Conservation (phyloP, 2,329 filamentous ascomycete genomes). For the Aurifilum marmelostoma region DNA sequence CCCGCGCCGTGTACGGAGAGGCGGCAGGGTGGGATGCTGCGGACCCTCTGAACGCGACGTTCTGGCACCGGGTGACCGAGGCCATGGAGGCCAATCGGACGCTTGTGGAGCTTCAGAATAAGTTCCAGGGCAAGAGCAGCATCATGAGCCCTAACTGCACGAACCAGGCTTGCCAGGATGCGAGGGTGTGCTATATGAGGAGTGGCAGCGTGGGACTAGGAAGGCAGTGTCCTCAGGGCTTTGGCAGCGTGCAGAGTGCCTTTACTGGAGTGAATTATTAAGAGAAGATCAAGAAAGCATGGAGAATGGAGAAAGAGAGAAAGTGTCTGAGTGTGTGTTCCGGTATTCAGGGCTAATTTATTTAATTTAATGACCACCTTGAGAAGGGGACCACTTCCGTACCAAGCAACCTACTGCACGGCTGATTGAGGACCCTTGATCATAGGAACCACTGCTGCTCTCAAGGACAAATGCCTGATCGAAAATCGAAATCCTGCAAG, state of each 20-base stretch:
- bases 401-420: not conserved
- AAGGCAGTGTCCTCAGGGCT: slow-evolving; percentile 55
- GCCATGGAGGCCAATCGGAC: slow-evolving; percentile 55
- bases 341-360: too few relatives aligned
- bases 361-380: not conserved
- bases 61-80: slow-evolving; percentile 62
- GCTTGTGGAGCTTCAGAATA: slow-evolving; percentile 55
- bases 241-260: slow-evolving; percentile 43
- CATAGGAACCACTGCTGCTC: not conserved
- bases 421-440: not conserved
- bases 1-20: slow-evolving; percentile 45
- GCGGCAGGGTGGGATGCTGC: slow-evolving; percentile 45
- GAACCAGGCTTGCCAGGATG: slow-evolving; percentile 51
- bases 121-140: slow-evolving; percentile 55
- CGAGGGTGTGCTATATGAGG: slow-evolving; percentile 63
- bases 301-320: not conserved
- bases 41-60: slow-evolving; percentile 60
- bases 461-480: not conserved
- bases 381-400: too few relatives aligned
- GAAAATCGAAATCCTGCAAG: not conserved
- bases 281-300: not conserved
- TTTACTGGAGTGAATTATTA: slow-evolving; percentile 42
- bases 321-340: not conserved
- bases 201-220: slow-evolving; percentile 58
- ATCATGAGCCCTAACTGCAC: slow-evolving; percentile 55